These are phyloP conservation scores for Talaromyces stipitatus DNA, from an alignment of 495 filamentous ascomycete genomes.

Conservation along the genomic window DNA sequence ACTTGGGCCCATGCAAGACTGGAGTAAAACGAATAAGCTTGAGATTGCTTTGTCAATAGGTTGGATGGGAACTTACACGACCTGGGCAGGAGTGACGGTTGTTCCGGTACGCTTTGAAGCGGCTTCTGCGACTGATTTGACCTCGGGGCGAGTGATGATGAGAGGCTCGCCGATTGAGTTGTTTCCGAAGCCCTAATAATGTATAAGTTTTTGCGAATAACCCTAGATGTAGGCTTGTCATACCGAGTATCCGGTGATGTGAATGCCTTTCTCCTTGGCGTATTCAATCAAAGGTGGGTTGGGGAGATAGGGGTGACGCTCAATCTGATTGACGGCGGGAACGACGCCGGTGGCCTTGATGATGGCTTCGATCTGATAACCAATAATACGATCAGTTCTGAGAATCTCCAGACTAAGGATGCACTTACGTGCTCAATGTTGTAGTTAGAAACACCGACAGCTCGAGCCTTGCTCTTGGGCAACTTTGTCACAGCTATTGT, in stretches of 20 bases:
- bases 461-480: conserved; percentile 42
- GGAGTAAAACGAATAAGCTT: not conserved
- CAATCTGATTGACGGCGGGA: conserved; percentile 44
- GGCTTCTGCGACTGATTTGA: conserved; percentile 37
- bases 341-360: conserved; percentile 41
- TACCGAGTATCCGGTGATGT: conserved; percentile 44
- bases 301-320: conserved; percentile 43
- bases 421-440: conserved; percentile 33
- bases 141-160: conserved; percentile 34
- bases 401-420: too few species aligned
- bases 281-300: conserved; percentile 36
- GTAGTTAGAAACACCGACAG: conserved; percentile 47
- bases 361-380: conserved; percentile 45
- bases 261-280: conserved; percentile 37
- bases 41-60: not conserved
- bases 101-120: conserved; percentile 31
- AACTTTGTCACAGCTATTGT: conserved; percentile 39
- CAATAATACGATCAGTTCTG: too few species aligned
- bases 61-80: conserved; percentile 19
- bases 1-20: conserved; percentile 41
- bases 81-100: conserved; percentile 32
- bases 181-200: conserved; percentile 39
- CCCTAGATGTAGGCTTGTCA: not conserved
- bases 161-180: conserved; percentile 36
- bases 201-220: not conserved